phyloP scores from a whole-genome alignment of 75 land plant species.

The Cryptomeria japonica region DNA sequence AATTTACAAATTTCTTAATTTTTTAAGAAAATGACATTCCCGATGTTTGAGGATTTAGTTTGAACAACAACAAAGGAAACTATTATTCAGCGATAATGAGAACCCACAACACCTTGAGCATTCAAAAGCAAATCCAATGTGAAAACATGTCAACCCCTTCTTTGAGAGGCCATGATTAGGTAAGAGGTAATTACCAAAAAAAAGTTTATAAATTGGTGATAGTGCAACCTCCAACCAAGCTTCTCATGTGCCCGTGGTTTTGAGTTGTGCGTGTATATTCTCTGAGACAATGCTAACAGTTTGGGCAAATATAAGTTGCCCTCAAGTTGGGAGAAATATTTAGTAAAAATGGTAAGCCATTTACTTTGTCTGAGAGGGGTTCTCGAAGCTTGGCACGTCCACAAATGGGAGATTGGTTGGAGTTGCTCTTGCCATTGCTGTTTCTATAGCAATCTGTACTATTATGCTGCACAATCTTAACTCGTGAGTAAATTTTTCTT shows the following conservation, averaged over 20 bases:
- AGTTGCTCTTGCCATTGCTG: neutral
- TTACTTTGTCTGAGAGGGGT: neutral
- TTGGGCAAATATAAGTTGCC: neutral
- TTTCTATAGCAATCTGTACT: neutral
- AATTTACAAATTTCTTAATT: too few relatives aligned
- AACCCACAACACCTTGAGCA: too few relatives aligned
- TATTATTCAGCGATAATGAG: too few relatives aligned
- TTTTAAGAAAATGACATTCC: too few relatives aligned
- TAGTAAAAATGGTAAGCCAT: neutral
- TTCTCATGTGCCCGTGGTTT: neutral
- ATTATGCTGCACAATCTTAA: neutral
- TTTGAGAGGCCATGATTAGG: too few relatives aligned
- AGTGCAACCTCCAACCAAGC: neutral
- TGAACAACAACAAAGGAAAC: too few relatives aligned
- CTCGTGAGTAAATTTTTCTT: neutral
- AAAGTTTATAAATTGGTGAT: neutral
- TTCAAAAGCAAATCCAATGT: too few relatives aligned
- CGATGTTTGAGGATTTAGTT: too few relatives aligned
- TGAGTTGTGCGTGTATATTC: neutral
- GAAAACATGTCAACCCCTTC: too few relatives aligned
- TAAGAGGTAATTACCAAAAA: too few relatives aligned
- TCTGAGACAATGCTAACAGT: neutral
- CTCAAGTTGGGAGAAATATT: neutral
- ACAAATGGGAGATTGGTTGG: neutral
- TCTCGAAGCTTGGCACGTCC: neutral